Base-by-base conservation (phyloP, 2,329 filamentous ascomycete species). In the Cladosporium sp. region DNA sequence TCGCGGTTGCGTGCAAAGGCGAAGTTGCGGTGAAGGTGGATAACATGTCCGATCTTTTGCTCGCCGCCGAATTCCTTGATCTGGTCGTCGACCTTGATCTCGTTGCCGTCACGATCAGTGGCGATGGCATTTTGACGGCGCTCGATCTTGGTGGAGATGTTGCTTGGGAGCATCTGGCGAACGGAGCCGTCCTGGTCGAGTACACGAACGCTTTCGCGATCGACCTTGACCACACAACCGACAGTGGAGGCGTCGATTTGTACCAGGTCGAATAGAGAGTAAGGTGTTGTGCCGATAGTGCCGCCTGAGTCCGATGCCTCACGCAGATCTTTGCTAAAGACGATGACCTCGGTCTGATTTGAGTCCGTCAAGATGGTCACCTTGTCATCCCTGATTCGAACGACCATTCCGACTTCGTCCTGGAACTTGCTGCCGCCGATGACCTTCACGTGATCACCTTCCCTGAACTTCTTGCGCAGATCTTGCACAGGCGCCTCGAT, bases 381-480 rank as follows among this genome's bases (percentile, higher is more conserved):
- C 34, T 88, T 85, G 67, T 99, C 93, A 54, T 95, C 89, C 43
- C 83, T 86, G 58, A 96, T 93, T 68, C 89, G 89, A 58, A 97
- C 90, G 45, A 99, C 91, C 82, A 96, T 95, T 70, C 93, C 93
- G 39, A 97, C 87, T 71, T 99, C 93, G 61, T 96, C 93, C 50
- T 88, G 84, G 68, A 91, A 97, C 61, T 89, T 87, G 73, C 91
- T 96, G 34, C 91, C 92, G 50, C 93, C 92, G 66, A 96, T 95
- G 59, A 99, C 93, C 74, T 97, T 97, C 74, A 99, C 93, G 65
- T 99, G 93, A 64, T 99, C 93, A 76, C 93, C 93, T 55, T 91
- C 80, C 58, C 81, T 84, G 79, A 99, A 99, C 24, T 89, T 82
- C 72, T 99, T 99, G 52, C 93, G 88, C 20, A 99, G 78, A 39